A percentile compares a stretch with the other conserved stretches of the same genome.
Evolutionary conservation across 2,329 filamentous ascomycete species (phyloP).

Genomic region (Aureobasidium musti): DNA sequence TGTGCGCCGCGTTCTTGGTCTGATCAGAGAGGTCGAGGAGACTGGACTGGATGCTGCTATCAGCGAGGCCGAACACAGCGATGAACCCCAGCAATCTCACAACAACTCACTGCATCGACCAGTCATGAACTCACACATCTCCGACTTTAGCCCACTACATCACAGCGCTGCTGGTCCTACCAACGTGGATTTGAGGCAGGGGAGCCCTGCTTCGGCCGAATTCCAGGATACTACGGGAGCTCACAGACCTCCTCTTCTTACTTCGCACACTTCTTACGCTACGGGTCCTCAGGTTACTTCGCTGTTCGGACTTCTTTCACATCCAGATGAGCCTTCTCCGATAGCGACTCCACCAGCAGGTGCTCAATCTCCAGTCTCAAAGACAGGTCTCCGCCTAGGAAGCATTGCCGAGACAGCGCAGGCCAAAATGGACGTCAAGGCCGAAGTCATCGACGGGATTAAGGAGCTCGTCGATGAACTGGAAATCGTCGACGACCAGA

Average conservation of each 20-base stretch:
- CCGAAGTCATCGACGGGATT: slow-evolving; percentile 91
- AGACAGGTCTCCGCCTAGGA: neutral
- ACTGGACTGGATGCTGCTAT: slow-evolving; percentile 71
- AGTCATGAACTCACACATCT: slow-evolving; percentile 46
- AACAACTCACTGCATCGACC: slow-evolving; percentile 45
- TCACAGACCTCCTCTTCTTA: slow-evolving; percentile 60
- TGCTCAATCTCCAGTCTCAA: slow-evolving; percentile 38
- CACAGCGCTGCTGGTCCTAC: slow-evolving; percentile 44
- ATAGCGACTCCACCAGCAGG: slow-evolving; percentile 54
- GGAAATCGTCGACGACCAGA: slow-evolving; percentile 87
- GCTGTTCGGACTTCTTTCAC: slow-evolving; percentile 84
- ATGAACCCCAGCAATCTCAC: slow-evolving; percentile 38
- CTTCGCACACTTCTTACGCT: slow-evolving; percentile 65
- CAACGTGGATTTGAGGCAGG: slow-evolving; percentile 1
- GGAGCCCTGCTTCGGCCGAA: slow-evolving; percentile 12
- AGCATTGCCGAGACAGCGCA: slow-evolving; percentile 37
- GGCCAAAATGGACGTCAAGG: slow-evolving; percentile 67
- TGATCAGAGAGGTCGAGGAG: slow-evolving; percentile 88
- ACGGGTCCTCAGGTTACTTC: slow-evolving; percentile 64
- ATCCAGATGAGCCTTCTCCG: slow-evolving; percentile 53
- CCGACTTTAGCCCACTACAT: slow-evolving; percentile 51
- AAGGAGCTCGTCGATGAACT: slow-evolving; percentile 96
- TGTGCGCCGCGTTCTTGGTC: slow-evolving; percentile 80
- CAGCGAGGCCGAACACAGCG: slow-evolving; percentile 55
- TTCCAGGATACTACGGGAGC: slow-evolving; percentile 5